Base-by-base conservation (phyloP, 2,329 filamentous ascomycete genomes). In the Penicillium concentricum region DNA sequence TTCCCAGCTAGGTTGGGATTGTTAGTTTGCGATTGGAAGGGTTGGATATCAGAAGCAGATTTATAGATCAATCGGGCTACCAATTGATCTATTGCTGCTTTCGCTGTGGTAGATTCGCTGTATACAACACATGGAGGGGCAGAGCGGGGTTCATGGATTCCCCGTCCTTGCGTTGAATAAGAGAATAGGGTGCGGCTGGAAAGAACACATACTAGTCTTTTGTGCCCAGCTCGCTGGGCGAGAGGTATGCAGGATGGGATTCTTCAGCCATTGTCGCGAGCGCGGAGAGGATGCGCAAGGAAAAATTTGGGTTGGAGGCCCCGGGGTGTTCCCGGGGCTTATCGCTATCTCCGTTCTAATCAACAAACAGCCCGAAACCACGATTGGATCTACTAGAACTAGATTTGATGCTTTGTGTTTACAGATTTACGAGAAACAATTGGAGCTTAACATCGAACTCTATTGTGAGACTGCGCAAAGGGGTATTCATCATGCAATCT, bases 151-250 rank as follows among this genome's bases (percentile, higher is more conserved):
- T 24, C 30, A 16, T 30, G 6, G 22, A 44, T 22, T 50, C 34
- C 41, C 42, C 24, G 9, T 37, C 5, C 26, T 35, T 34, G 26
- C 12, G 39, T 26, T n/a, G 5, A 18, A 13, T 13, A 24, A 32
- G 12, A 37, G 16, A 35, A 4, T 34, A 24, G 18, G 24, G 28
- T 44, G 26, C 6, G 13, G 22, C 24, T 34, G 16, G 15, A 22
- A 12, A 9, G 26, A 4, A 22, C 2, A 81, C 85, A 67, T 79
- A 95, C 91, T 96, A 95, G 81, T 93, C 87, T 76, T 91, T 96
- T 30, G 91, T 96, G 49, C 93, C 93, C 30, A 97, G 84, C 72
- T 84, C 71, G 81, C 83, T 96, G 18, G 92, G 90, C 63, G 89
- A 84, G 26, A 96, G 86, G 66, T 89, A 84, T 1, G 76, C 76